Evolutionary conservation across 768 basidiomycete species (phyloP).

Genomic region (Tricholoma sp.): DNA sequence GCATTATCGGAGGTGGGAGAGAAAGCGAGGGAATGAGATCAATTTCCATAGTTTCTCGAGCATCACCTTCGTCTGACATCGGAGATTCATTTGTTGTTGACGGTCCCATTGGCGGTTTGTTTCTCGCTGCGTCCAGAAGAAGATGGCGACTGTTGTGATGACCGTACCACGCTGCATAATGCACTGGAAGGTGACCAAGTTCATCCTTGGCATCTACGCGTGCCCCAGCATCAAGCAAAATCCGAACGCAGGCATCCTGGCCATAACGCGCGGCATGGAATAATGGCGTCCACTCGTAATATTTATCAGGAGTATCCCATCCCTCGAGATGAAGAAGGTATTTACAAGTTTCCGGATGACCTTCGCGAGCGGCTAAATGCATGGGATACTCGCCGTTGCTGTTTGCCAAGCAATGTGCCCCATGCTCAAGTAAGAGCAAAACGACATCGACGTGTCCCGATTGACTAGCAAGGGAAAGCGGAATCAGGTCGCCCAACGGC

Average conservation of each 20-base stretch:
- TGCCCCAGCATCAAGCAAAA: slow-evolving; percentile 78
- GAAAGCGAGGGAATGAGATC: slow-evolving; percentile 94
- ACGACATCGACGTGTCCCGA: slow-evolving; percentile 85
- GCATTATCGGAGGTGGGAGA: slow-evolving; percentile 96
- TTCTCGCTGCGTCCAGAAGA: slow-evolving; percentile 44
- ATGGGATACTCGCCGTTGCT: slow-evolving; percentile 97
- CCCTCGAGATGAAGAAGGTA: slow-evolving; percentile 69
- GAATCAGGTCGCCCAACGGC: slow-evolving; percentile 66
- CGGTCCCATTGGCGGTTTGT: slow-evolving; percentile 21
- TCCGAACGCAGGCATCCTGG: slow-evolving; percentile 61
- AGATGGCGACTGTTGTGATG: slow-evolving; percentile 63
- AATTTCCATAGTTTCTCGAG: slow-evolving; percentile 57
- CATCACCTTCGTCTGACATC: slow-evolving; percentile 27
- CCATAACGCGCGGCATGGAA: slow-evolving; percentile 94
- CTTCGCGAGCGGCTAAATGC: slow-evolving; percentile 91
- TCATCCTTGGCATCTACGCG: slow-evolving; percentile 80
- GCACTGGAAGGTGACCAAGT: slow-evolving; percentile 74
- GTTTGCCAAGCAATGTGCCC: slow-evolving; percentile 77
- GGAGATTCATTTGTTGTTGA: slow-evolving; percentile 33
- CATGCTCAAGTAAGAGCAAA: slow-evolving; percentile 66
- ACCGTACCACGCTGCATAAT: slow-evolving; percentile 97
- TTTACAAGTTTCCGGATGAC: slow-evolving; percentile 80
- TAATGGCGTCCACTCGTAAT: slow-evolving; percentile 97
- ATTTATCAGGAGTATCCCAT: slow-evolving; percentile 90
- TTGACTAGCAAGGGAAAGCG: slow-evolving; percentile 87